Conservation (phyloP, 345 rosid species). For the Rhodomyrtus tomentosa region DNA sequence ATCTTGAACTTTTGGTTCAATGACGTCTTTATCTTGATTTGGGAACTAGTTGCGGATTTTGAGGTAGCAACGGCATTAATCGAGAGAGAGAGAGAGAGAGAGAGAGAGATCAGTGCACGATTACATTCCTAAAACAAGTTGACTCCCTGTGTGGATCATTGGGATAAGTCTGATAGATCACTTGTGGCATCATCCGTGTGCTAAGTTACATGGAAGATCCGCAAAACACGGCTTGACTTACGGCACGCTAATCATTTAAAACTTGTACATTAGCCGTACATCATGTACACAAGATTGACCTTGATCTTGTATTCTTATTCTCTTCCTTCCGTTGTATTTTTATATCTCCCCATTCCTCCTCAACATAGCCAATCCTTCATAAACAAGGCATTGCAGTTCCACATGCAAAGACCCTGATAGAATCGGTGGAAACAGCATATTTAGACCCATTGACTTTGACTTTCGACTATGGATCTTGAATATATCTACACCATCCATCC, state of each 20-base stretch:
- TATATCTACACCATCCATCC: background rate
- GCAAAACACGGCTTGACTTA: conserved; percentile 22
- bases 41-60: background rate
- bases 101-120: background rate
- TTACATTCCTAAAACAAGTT: background rate
- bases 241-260: conserved; percentile 9
- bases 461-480: background rate
- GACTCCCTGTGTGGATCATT: conserved; percentile 17
- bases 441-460: background rate
- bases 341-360: background rate
- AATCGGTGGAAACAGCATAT: background rate
- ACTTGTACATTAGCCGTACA: background rate
- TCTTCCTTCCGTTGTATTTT: background rate
- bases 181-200: conserved; percentile 43
- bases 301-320: background rate
- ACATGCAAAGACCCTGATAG: background rate
- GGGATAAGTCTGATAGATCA: background rate
- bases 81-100: background rate
- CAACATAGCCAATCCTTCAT: background rate
- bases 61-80: background rate
- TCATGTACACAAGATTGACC: conserved; percentile 5
- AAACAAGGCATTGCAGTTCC: conserved; percentile 3
- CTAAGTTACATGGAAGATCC: conserved; percentile 25
- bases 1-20: background rate
- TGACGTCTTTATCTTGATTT: background rate